Conservation (phyloP, 2,329 filamentous ascomycete species). For the Aspergillus bombycis region DNA sequence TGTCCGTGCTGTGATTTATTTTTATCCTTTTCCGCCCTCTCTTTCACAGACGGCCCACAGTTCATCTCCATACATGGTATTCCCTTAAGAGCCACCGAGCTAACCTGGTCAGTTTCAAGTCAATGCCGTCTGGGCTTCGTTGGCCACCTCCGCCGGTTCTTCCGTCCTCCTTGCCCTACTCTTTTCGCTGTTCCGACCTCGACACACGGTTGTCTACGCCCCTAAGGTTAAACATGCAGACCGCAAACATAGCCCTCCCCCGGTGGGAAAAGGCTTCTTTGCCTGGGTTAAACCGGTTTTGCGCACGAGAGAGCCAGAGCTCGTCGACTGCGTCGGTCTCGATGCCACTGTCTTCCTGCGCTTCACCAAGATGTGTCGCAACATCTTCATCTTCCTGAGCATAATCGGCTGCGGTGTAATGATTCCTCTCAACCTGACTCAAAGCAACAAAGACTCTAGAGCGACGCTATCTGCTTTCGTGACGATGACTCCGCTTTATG, state of each 20-base stretch:
- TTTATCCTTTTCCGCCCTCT: neutral
- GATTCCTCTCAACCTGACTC: slow-evolving; percentile 74
- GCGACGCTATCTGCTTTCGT: slow-evolving; percentile 37
- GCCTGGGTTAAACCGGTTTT: slow-evolving; percentile 83
- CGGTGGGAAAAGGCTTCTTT: slow-evolving; percentile 82
- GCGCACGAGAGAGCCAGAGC: slow-evolving; percentile 72
- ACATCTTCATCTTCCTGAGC: slow-evolving; percentile 77
- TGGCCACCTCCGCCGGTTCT: slow-evolving; percentile 77
- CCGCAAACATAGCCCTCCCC: slow-evolving; percentile 83
- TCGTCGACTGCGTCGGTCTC: slow-evolving; percentile 83
- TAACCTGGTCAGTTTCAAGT: slow-evolving; percentile 51
- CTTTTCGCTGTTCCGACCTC: slow-evolving; percentile 89
- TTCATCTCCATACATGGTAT: neutral
- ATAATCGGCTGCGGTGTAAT: slow-evolving; percentile 75
- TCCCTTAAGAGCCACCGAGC: slow-evolving; percentile 2
- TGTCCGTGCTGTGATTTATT: neutral
- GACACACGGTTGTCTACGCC: slow-evolving; percentile 90
- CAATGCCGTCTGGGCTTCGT: slow-evolving; percentile 73
- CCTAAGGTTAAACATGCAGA: slow-evolving; percentile 93
- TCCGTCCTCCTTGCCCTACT: slow-evolving; percentile 72
- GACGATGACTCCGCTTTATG: slow-evolving; percentile 56
- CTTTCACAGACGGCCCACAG: neutral
- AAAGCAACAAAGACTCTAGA: slow-evolving; percentile 43
- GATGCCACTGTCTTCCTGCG: slow-evolving; percentile 91
- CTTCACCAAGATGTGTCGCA: slow-evolving; percentile 86